Conservation (phyloP, 2,329 filamentous ascomycete species). For the Aureobasidium uvarum region DNA sequence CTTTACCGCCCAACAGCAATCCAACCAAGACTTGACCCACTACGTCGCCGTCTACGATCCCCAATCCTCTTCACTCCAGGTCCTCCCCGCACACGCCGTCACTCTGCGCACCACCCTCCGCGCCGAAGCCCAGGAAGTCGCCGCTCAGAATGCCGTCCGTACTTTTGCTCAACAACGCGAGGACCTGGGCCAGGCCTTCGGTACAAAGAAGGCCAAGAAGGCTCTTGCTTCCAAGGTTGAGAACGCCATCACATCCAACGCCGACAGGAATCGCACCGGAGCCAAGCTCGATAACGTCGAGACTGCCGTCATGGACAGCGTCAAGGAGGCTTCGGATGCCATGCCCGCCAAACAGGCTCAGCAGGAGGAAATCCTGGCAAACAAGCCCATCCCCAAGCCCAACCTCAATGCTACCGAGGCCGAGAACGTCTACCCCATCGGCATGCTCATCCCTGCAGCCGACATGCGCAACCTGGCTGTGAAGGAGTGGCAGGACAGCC, state of each 20-base stretch:
- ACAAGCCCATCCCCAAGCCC: slow-evolving; percentile 70
- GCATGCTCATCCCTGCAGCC: slow-evolving; percentile 64
- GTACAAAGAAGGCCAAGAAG: slow-evolving; percentile 83
- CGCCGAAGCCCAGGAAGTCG: slow-evolving; percentile 45
- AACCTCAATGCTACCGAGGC: slow-evolving; percentile 66
- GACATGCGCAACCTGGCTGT: slow-evolving; percentile 67
- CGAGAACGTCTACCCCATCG: slow-evolving; percentile 69
- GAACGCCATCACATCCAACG: slow-evolving; percentile 61
- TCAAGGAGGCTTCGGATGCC: slow-evolving; percentile 60
- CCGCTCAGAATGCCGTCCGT: slow-evolving; percentile 33
- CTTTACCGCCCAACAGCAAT: slow-evolving; percentile 49
- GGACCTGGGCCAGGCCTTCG: slow-evolving; percentile 73
- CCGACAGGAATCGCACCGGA: slow-evolving; percentile 45
- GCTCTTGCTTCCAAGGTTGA: slow-evolving; percentile 66
- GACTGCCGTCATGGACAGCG: slow-evolving; percentile 61
- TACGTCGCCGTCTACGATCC: slow-evolving; percentile 62
- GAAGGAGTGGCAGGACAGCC: slow-evolving; percentile 70
- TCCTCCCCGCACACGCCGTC: slow-evolving; percentile 56
- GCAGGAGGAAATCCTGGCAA: slow-evolving; percentile 62
- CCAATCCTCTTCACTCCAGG: slow-evolving; percentile 51
- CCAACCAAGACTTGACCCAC: slow-evolving; percentile 47
- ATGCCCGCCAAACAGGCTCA: slow-evolving; percentile 67
- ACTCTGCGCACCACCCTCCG: slow-evolving; percentile 54
- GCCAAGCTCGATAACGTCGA: slow-evolving; percentile 56
- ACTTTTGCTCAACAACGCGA: slow-evolving; percentile 61